Percentiles rank a stretch among this genome's conserved stretches.
Conservation (phyloP, 2,329 filamentous ascomycete species). For the Pseudocercospora vitis region DNA sequence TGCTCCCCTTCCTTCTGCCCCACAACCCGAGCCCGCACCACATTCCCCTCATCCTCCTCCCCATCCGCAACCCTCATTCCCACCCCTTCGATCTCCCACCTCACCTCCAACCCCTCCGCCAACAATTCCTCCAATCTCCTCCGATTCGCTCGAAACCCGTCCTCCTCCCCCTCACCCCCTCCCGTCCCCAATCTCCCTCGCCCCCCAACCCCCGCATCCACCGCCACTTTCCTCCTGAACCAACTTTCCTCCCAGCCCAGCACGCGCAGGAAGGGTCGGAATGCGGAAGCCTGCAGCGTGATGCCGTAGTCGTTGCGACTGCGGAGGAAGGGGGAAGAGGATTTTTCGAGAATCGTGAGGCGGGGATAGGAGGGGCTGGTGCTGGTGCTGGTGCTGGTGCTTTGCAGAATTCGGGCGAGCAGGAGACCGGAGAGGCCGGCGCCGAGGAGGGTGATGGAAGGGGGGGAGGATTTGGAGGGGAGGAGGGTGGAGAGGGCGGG, state of each 20-base stretch:
- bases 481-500: too few relatives aligned
- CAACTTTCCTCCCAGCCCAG: conserved; percentile 36
- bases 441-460: conserved; percentile 44
- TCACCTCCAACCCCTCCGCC: conserved; percentile 40
- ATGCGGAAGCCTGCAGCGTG: conserved; percentile 39
- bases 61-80: conserved; percentile 6
- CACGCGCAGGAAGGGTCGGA: conserved; percentile 36
- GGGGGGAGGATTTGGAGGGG: background rate
- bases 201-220: conserved; percentile 35
- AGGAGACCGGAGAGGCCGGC: conserved; percentile 49
- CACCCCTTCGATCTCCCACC: conserved; percentile 35
- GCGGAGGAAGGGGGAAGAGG: too few relatives aligned
- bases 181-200: conserved; percentile 25
- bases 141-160: conserved; percentile 42
- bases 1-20: conserved; percentile 8
- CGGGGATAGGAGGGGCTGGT: too few relatives aligned
- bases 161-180: conserved; percentile 3
- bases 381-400: conserved; percentile 35
- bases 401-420: conserved; percentile 39
- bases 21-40: conserved; percentile 3
- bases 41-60: background rate
- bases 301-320: conserved; percentile 43
- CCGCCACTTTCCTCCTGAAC: conserved; percentile 37
- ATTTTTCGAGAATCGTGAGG: conserved; percentile 42
- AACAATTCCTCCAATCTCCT: conserved; percentile 40